Percentiles rank a stretch among this genome's conserved stretches.
These are phyloP conservation scores for Colletotrichum liriopes DNA, from an alignment of 2,329 filamentous ascomycete species.

Conservation along the genomic window DNA sequence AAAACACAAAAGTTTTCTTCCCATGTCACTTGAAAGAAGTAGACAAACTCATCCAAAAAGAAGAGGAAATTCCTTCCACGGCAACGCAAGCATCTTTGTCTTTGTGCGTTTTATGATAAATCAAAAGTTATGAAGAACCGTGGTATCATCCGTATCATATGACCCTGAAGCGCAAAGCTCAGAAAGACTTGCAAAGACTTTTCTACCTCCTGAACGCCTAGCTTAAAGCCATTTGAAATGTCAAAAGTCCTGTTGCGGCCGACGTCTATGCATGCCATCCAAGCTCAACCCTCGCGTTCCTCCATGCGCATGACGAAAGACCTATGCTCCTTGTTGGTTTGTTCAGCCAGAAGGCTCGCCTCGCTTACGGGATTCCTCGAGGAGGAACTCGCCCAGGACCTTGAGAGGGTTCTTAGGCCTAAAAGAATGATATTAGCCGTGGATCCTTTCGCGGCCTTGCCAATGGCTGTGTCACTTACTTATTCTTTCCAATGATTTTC, in stretches of 20 bases:
- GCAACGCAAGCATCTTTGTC: not conserved
- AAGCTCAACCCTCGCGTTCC: slow-evolving; percentile 10
- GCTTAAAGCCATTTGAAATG: slow-evolving; percentile 23
- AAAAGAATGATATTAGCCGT: slow-evolving; percentile 16
- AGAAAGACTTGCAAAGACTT: slow-evolving; percentile 12
- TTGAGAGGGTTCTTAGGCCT: slow-evolving; percentile 79
- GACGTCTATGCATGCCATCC: slow-evolving; percentile 3
- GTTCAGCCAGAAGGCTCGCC: slow-evolving; percentile 19
- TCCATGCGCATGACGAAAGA: not conserved
- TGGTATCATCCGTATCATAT: slow-evolving; percentile 32
- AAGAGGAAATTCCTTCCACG: slow-evolving; percentile 31
- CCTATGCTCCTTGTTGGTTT: not conserved
- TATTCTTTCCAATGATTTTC: slow-evolving; percentile 79
- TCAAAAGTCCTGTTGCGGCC: not conserved
- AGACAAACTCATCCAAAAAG: slow-evolving; percentile 22
- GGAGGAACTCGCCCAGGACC: slow-evolving; percentile 78
- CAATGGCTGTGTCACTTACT: slow-evolving; percentile 64
- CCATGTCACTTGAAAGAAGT: slow-evolving; percentile 35
- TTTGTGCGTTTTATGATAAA: slow-evolving; percentile 14
- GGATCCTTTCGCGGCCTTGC: not conserved
- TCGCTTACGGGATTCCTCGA: slow-evolving; percentile 69
- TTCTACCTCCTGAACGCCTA: slow-evolving; percentile 38
- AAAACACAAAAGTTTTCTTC: slow-evolving; percentile 33
- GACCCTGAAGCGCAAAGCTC: not conserved
- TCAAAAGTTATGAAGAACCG: slow-evolving; percentile 27